Base-by-base conservation (phyloP, 2,329 filamentous ascomycete genomes). In the Ophiostoma montium region DNA sequence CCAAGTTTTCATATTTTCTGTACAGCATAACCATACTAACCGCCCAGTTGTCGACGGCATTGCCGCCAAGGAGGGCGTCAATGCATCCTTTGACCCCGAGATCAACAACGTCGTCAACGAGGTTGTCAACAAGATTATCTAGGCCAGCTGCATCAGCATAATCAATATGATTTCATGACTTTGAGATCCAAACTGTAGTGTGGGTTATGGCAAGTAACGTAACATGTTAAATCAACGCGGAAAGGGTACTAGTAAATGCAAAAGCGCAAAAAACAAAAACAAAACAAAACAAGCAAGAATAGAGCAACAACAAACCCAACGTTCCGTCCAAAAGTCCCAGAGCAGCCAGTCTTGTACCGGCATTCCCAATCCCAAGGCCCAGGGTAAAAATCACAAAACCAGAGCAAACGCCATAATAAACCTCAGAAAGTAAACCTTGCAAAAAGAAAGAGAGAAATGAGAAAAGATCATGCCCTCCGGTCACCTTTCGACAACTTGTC, bases 71-170 rank as follows among this genome's bases (percentile, higher is more conserved):
- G 63, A 64, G 50, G 63, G 60, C 15, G 4, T 64, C 3, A 56
- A 62, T 2, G 58, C 61, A 19, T 57, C 54, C 11, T 10, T 58
- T 1, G 60, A 64, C 49, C 60, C 62, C 2, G 60, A 60, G 54
- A 55, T 65, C 50, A 64, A 63, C 58, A 63, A 63, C 52, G 23
- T 61, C 11, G 60, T 62, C 52, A 64, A 64, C 52, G 55, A 62
- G 11, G 61, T 59, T 52, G 41, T 61, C 48, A 64, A 65, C 52
- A 63, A 63, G 53, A 46, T 57, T 23, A 8, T 55, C 21, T 55
- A 48, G 47, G 47, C 12, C 15, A 5, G 7, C n/a, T 11, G 7
- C 16, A n/a, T n/a, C 43, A 10, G 6, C 16, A 10, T 15, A 18
- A 15, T 31, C 5, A 30, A 8, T n/a, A 15, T 30, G 13, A 13